Percentiles rank a stretch among this genome's conserved stretches.
Conservation (phyloP, 768 basidiomycete genomes). For the Leccinellum albellum region DNA sequence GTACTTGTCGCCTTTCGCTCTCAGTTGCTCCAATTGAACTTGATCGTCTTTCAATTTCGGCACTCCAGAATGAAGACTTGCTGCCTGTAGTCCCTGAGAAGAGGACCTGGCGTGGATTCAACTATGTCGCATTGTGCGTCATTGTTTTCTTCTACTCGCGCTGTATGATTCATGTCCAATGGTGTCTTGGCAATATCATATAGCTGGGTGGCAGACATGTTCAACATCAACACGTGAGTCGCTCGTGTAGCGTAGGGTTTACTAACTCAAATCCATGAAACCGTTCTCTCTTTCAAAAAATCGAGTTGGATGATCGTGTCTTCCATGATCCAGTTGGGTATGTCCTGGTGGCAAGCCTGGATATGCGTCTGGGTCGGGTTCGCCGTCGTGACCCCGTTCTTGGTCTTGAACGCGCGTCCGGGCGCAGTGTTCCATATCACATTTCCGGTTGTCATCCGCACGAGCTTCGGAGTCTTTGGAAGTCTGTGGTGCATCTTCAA, state of each 20-base stretch:
- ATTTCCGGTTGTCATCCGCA: slow-evolving; percentile 70
- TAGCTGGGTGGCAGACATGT: slow-evolving; percentile 79
- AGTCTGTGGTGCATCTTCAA: slow-evolving; percentile 78
- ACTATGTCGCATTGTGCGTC: slow-evolving; percentile 63
- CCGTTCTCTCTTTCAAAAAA: background rate
- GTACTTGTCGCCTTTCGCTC: slow-evolving; percentile 18
- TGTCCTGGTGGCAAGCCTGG: slow-evolving; percentile 87
- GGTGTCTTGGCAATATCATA: background rate
- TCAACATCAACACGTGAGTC: slow-evolving; percentile 72
- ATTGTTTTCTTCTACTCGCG: background rate
- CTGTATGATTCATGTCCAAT: background rate
- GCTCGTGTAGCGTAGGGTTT: background rate
- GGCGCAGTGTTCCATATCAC: slow-evolving; percentile 76
- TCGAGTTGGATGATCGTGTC: slow-evolving; percentile 73
- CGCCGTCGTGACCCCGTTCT: slow-evolving; percentile 60
- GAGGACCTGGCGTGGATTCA: slow-evolving; percentile 61
- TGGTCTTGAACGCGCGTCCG: slow-evolving; percentile 73
- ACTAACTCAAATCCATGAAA: background rate
- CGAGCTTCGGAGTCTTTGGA: slow-evolving; percentile 78
- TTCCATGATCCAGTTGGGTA: slow-evolving; percentile 66
- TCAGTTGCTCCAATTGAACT: background rate
- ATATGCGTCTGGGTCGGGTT: slow-evolving; percentile 71
- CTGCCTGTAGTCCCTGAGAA: slow-evolving; percentile 61
- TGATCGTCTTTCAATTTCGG: slow-evolving; percentile 13
- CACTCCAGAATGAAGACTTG: slow-evolving; percentile 62